phyloP scores from a whole-genome alignment of 139 green algal species.

The Closterium sp. region DNA sequence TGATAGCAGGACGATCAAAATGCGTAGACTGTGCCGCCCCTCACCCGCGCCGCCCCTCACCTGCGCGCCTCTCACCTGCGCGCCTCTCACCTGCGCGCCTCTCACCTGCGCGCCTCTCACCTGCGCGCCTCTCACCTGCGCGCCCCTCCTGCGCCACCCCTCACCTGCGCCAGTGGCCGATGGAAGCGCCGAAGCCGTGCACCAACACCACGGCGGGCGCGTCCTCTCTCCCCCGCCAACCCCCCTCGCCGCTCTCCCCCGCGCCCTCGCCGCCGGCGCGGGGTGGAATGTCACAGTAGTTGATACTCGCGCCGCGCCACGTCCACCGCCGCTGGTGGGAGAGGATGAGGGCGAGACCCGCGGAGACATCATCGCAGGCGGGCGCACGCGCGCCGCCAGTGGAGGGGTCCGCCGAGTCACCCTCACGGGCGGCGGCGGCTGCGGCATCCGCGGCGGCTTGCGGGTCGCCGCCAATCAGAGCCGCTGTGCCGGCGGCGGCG shows the following conservation, averaged over 20 bases:
- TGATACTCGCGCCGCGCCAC: neutral
- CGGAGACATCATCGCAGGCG: neutral
- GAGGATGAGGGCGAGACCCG: neutral
- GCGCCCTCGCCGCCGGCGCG: too few species aligned
- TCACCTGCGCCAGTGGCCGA: constrained; percentile 80
- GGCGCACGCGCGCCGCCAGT: neutral
- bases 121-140: neutral
- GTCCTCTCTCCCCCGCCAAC: neutral
- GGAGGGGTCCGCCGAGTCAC: neutral
- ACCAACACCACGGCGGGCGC: constrained; percentile 78
- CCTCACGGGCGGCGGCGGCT: too few species aligned
- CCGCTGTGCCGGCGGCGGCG: neutral
- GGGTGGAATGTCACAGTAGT: neutral
- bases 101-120: neutral
- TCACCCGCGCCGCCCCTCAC: neutral
- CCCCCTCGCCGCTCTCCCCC: neutral
- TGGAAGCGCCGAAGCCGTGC: constrained; percentile 95
- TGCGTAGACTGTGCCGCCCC: neutral
- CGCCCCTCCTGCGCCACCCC: neutral
- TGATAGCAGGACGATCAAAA: too few species aligned
- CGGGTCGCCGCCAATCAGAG: neutral
- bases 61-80: too few species aligned
- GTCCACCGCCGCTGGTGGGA: neutral
- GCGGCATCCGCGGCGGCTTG: neutral
- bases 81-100: too few species aligned